These are phyloP conservation scores for Leccinum pachyderme DNA, from an alignment of 1,284 basidiomycete species.

Conservation along the genomic window DNA sequence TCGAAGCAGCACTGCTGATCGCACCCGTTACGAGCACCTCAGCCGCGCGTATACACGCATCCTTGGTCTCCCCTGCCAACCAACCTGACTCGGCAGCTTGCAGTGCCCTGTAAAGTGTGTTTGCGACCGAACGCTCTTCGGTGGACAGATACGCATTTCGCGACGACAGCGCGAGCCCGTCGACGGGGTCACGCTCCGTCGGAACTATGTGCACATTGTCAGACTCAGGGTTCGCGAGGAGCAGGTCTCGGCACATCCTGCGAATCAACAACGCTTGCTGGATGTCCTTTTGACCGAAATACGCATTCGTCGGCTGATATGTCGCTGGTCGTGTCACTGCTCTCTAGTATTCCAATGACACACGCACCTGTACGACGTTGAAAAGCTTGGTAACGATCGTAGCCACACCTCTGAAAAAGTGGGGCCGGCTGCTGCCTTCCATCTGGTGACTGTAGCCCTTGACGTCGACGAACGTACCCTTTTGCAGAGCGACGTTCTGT, in stretches of 20 bases:
- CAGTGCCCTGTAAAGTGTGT: slow-evolving; percentile 73
- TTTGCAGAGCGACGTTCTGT: slow-evolving; percentile 74
- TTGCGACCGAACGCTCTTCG: slow-evolving; percentile 66
- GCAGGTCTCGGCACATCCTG: slow-evolving; percentile 81
- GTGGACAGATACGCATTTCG: slow-evolving; percentile 83
- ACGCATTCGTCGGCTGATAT: slow-evolving; percentile 80
- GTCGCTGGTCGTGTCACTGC: neutral
- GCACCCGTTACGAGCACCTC: slow-evolving; percentile 39
- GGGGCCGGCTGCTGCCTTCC: slow-evolving; percentile 83
- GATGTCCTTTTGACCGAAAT: slow-evolving; percentile 99
- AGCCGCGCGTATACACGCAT: slow-evolving; percentile 50
- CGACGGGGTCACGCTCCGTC: slow-evolving; percentile 67
- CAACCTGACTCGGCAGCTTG: slow-evolving; percentile 54
- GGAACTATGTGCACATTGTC: slow-evolving; percentile 79
- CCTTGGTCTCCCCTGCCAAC: slow-evolving; percentile 50
- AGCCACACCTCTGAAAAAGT: slow-evolving; percentile 95
- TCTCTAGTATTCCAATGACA: neutral
- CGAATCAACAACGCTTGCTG: slow-evolving; percentile 91
- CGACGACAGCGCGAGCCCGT: slow-evolving; percentile 83
- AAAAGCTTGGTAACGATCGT: slow-evolving; percentile 96
- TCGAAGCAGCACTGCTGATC: slow-evolving; percentile 31
- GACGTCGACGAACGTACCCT: slow-evolving; percentile 90
- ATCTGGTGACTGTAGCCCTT: slow-evolving; percentile 85
- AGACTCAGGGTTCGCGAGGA: slow-evolving; percentile 72
- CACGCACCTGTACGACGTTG: slow-evolving; percentile 79